Percentiles rank a stretch among this genome's conserved stretches.
Conservation (phyloP, 2,329 filamentous ascomycete species). For the Aureobasidium namibiae region DNA sequence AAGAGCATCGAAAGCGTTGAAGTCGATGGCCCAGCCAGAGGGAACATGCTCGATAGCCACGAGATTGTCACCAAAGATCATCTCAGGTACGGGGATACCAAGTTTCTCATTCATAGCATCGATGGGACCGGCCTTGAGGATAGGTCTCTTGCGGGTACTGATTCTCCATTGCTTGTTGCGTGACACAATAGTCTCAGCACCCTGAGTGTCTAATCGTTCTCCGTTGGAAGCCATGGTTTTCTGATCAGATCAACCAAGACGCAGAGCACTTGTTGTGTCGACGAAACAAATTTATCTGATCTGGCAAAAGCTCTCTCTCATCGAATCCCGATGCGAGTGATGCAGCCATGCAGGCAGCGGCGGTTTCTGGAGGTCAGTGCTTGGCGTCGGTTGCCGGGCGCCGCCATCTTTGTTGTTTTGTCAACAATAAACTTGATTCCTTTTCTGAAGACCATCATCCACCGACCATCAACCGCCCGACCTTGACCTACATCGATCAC, state of each 20-base stretch:
- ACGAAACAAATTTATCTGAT: background rate
- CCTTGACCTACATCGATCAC: background rate
- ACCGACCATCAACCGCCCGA: too few relatives aligned
- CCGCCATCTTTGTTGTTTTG: constrained; percentile 11
- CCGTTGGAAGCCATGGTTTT: constrained; percentile 44
- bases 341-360: background rate
- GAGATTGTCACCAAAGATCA: constrained; percentile 97
- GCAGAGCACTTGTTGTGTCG: background rate
- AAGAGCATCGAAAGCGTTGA: constrained; percentile 79
- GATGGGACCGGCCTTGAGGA: constrained; percentile 85
- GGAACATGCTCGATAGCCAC: constrained; percentile 65
- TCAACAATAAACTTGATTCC: constrained; percentile 5
- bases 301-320: background rate
- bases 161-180: constrained; percentile 40
- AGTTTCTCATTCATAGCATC: constrained; percentile 72
- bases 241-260: background rate
- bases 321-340: background rate
- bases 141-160: constrained; percentile 81
- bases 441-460: background rate
- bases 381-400: constrained; percentile 8
- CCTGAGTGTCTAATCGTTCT: background rate
- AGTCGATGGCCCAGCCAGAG: constrained; percentile 69
- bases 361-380: background rate
- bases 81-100: constrained; percentile 85
- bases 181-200: constrained; percentile 19